A percentile compares a stretch with the other conserved stretches of the same genome.
These are phyloP conservation scores for Polysphondylium violaceum DNA, from an alignment of 78 protist species.

Conservation along the genomic window DNA sequence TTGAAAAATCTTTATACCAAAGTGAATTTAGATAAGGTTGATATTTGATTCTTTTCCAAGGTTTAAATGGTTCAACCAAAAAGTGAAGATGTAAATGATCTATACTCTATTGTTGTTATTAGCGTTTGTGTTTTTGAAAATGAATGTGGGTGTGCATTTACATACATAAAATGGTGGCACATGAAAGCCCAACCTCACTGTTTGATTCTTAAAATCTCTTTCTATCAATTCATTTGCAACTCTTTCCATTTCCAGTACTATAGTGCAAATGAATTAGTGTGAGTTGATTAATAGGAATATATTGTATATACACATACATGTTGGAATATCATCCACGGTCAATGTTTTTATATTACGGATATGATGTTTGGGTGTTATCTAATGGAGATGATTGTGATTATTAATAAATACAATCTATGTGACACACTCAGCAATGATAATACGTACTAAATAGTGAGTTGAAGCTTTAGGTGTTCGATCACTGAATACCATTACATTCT, in stretches of 20 bases:
- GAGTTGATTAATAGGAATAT: background rate
- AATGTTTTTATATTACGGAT: conserved; percentile 43
- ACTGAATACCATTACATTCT: conserved; percentile 17
- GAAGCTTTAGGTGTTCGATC: conserved; percentile 65
- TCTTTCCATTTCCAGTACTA: conserved; percentile 28
- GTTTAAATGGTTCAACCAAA: conserved; percentile 55
- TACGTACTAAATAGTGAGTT: conserved; percentile 35
- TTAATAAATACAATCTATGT: background rate
- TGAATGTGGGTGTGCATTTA: too few species aligned
- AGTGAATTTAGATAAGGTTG: conserved; percentile 40
- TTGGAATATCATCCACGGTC: conserved; percentile 20
- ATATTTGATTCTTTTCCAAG: conserved; percentile 13
- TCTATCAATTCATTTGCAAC: conserved; percentile 6
- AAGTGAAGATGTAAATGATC: conserved; percentile 51
- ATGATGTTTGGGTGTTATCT: conserved; percentile 29
- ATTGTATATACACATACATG: background rate
- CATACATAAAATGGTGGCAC: conserved; percentile 57
- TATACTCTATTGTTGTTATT: too few species aligned
- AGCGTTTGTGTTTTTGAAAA: too few species aligned
- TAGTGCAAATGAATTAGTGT: background rate
- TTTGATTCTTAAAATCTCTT: background rate
- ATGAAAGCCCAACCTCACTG: conserved; percentile 8
- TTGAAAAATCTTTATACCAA: conserved; percentile 27
- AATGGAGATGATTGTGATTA: background rate
- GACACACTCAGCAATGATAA: background rate